These are phyloP conservation scores for Draba incana DNA, from an alignment of 345 rosid species.

Conservation along the genomic window DNA sequence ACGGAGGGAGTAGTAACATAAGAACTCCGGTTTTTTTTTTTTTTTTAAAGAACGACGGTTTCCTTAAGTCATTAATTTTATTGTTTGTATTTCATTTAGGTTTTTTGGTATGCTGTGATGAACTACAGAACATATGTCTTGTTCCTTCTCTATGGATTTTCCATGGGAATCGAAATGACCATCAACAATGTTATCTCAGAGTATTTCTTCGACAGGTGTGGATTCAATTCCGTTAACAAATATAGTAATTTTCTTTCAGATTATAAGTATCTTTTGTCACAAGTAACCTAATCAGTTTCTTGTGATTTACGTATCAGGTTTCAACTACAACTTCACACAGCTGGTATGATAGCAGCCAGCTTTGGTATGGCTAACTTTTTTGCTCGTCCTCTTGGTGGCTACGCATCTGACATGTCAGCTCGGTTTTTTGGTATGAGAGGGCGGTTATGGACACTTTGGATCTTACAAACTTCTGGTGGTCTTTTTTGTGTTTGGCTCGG, in stretches of 20 bases:
- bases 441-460: constrained; percentile 74
- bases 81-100: constrained; percentile 33
- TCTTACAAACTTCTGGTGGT: constrained; percentile 74
- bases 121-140: constrained; percentile 83
- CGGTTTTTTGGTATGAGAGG: constrained; percentile 81
- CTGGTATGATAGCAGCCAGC: constrained; percentile 72
- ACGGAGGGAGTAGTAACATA: too few species aligned
- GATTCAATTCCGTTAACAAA: neutral
- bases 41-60: neutral
- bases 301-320: constrained; percentile 41
- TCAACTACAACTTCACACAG: constrained; percentile 64
- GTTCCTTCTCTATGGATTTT: constrained; percentile 67
- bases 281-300: constrained; percentile 4
- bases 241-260: neutral
- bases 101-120: constrained; percentile 62
- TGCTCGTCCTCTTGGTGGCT: constrained; percentile 85
- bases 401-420: constrained; percentile 63
- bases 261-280: neutral
- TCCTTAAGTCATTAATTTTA: neutral
- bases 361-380: constrained; percentile 83
- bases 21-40: too few species aligned
- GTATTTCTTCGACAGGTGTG: constrained; percentile 70
- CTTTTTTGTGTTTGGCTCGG: constrained; percentile 83
- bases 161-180: constrained; percentile 74
- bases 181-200: constrained; percentile 69